These are phyloP conservation scores for Inga leiocalycina DNA, from an alignment of 306 rosid species.

Conservation along the genomic window DNA sequence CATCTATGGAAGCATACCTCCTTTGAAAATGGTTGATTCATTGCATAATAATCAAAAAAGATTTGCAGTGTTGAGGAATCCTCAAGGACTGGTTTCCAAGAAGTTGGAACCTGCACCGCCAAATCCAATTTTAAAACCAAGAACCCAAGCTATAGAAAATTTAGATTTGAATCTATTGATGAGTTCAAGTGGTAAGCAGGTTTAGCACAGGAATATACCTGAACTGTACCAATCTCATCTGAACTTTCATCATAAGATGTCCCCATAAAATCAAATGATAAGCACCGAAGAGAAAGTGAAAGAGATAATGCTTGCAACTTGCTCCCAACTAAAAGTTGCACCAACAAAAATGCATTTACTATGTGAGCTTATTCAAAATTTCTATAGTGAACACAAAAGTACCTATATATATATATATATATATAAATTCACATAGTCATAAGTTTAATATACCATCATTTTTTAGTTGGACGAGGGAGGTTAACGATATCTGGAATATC, in stretches of 20 bases:
- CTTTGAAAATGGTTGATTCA: slow-evolving; percentile 48
- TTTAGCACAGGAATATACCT: slow-evolving; percentile 40
- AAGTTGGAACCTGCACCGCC: slow-evolving; percentile 40
- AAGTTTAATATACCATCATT: slow-evolving; percentile 43
- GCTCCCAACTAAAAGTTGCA: slow-evolving; percentile 45
- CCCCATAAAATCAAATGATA: slow-evolving; percentile 59
- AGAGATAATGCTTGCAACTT: slow-evolving; percentile 53
- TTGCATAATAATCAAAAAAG: slow-evolving; percentile 54
- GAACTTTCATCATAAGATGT: slow-evolving; percentile 57
- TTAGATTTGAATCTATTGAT: not conserved
- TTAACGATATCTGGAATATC: slow-evolving; percentile 52
- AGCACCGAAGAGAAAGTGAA: slow-evolving; percentile 41
- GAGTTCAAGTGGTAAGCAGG: not conserved
- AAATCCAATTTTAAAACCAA: slow-evolving; percentile 21
- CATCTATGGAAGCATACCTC: slow-evolving; percentile 35
- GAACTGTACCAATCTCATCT: slow-evolving; percentile 57
- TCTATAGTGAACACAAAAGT: not conserved
- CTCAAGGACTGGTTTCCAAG: slow-evolving; percentile 49
- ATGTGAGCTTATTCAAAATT: not conserved
- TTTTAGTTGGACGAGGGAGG: slow-evolving; percentile 47
- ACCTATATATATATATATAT: not conserved
- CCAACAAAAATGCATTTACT: slow-evolving; percentile 28
- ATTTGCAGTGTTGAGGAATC: slow-evolving; percentile 51
- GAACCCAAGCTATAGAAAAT: slow-evolving; percentile 22
- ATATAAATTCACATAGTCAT: not conserved